Conservation (phyloP, 2,329 filamentous ascomycete species). For the Apiospora phragmitis region DNA sequence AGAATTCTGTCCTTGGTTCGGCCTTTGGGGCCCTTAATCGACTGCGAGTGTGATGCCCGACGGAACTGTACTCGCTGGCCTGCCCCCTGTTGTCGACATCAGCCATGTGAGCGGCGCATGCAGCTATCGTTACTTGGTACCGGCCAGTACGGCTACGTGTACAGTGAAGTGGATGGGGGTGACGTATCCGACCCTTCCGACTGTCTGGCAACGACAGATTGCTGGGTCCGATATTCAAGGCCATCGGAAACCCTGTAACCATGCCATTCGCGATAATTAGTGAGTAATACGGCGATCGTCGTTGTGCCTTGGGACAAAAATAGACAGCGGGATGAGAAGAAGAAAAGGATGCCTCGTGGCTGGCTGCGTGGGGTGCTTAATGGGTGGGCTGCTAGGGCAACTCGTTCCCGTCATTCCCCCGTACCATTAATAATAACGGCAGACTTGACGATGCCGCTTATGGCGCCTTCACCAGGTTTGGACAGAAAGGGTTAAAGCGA, state of each 20-base stretch:
- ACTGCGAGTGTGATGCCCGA: background rate
- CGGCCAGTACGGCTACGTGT: background rate
- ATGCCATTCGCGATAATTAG: background rate
- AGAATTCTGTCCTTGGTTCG: no score
- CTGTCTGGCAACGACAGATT: background rate
- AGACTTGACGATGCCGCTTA: background rate
- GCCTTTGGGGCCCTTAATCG: background rate
- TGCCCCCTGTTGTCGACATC: background rate
- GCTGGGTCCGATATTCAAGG: background rate
- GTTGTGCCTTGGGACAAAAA: background rate
- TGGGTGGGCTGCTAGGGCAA: background rate
- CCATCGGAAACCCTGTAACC: background rate
- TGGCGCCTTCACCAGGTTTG: background rate
- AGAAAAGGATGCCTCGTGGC: background rate
- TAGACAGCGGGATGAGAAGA: background rate
- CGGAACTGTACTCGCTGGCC: background rate
- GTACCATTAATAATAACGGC: background rate
- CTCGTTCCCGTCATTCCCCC: background rate
- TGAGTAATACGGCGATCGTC: background rate
- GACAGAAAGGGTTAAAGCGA: background rate
- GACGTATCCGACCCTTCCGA: background rate
- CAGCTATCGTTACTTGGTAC: background rate
- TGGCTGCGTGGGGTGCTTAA: background rate
- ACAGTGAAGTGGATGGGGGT: background rate
- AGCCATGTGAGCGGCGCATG: background rate